Percentiles rank a stretch among this genome's conserved stretches.
phyloP scores from a whole-genome alignment of 805 yeast genomes.

The Sporopachydermia quercuum region DNA sequence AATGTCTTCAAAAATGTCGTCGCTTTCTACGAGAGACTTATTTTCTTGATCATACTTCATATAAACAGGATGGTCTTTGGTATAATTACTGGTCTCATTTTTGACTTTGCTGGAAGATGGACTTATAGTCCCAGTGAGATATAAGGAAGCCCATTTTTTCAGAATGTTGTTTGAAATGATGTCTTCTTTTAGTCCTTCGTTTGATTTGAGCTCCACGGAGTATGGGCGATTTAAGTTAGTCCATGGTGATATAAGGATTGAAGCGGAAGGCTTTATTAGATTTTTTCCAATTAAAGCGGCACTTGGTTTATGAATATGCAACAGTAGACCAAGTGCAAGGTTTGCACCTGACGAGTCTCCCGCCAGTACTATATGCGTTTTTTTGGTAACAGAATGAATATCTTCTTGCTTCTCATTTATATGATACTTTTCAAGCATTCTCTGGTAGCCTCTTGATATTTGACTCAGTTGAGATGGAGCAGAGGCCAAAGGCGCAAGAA shows the following conservation, averaged over 20 bases:
- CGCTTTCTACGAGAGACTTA: constrained; percentile 38
- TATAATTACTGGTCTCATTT: constrained; percentile 5
- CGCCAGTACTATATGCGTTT: constrained; percentile 19
- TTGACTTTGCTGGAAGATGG: not conserved
- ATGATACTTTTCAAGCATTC: constrained; percentile 9
- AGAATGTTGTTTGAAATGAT: constrained; percentile 11
- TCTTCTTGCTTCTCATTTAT: not conserved
- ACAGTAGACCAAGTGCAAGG: constrained; percentile 22
- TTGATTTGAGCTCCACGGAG: constrained; percentile 13
- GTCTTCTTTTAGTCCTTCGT: constrained; percentile 9
- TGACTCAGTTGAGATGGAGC: constrained; percentile 17
- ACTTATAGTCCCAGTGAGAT: constrained; percentile 7
- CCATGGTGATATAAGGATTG: constrained; percentile 21
- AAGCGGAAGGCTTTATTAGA: constrained; percentile 16
- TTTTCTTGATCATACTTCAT: not conserved
- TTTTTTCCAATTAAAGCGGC: constrained; percentile 7
- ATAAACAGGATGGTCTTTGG: not conserved
- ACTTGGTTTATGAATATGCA: constrained; percentile 22
- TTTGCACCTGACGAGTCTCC: constrained; percentile 40
- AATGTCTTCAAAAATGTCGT: constrained; percentile 38
- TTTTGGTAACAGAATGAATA: constrained; percentile 9
- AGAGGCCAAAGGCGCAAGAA: constrained; percentile 7
- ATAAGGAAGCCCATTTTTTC: constrained; percentile 7
- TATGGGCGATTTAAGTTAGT: constrained; percentile 8
- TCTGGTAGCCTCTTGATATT: constrained; percentile 20